Evolutionary conservation across 1,284 basidiomycete species (phyloP).

Genomic region (Amylostereum areolatum): DNA sequence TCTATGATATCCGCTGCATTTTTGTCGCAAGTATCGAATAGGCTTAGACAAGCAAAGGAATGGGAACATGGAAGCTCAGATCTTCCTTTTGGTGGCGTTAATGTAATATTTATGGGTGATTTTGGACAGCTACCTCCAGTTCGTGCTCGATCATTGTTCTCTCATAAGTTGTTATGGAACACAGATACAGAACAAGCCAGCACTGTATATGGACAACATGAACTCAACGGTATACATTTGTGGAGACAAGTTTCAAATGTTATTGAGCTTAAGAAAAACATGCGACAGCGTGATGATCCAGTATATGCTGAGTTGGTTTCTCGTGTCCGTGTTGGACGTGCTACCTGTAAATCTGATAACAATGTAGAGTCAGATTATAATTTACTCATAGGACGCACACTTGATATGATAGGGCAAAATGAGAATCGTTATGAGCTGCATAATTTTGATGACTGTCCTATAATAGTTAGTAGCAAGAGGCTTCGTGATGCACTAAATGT

Average conservation of each 20-base stretch:
- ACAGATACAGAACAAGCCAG: not conserved
- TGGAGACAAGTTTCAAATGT: conserved; percentile 1
- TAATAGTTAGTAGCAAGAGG: too few relatives aligned
- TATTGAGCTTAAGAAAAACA: not conserved
- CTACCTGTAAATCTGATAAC: too few relatives aligned
- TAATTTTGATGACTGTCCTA: too few relatives aligned
- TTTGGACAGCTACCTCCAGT: conserved; percentile 10
- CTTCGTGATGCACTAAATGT: too few relatives aligned
- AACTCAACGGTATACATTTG: not conserved
- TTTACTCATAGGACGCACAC: too few relatives aligned
- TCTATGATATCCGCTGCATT: not conserved
- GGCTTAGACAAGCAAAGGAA: not conserved
- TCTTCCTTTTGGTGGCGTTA: conserved; percentile 9
- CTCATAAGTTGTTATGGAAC: not conserved
- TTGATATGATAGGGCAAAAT: too few relatives aligned
- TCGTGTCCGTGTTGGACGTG: not conserved
- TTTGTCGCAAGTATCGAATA: not conserved
- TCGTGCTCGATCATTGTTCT: not conserved
- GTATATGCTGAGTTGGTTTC: not conserved
- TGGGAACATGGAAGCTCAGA: not conserved
- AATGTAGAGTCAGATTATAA: too few relatives aligned
- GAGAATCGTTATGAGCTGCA: too few relatives aligned
- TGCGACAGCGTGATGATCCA: not conserved
- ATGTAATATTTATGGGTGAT: conserved; percentile 10
- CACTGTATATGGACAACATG: not conserved